phyloP scores from a whole-genome alignment of 805 yeast genomes.

The Ogataea zsoltii region DNA sequence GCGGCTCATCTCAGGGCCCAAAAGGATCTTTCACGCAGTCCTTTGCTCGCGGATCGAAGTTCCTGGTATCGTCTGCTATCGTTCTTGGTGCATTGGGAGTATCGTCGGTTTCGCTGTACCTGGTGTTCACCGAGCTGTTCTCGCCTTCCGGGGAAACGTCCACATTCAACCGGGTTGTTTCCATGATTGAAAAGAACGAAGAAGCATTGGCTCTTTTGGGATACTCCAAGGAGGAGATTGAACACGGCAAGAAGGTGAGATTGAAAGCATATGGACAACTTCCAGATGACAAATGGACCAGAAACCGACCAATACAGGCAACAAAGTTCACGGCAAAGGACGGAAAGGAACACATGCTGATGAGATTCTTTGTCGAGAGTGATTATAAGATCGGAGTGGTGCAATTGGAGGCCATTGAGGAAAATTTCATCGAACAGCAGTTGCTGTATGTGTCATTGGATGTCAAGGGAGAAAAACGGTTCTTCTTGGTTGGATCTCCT shows the following conservation, averaged over 20 bases:
- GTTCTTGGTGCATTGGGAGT: conserved; percentile 71
- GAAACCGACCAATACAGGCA: conserved; percentile 82
- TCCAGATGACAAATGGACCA: conserved; percentile 74
- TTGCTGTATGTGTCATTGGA: conserved; percentile 75
- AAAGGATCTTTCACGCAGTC: conserved; percentile 37
- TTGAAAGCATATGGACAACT: conserved; percentile 82
- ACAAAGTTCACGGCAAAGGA: conserved; percentile 63
- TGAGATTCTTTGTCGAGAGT: conserved; percentile 87
- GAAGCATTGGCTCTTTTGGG: conserved; percentile 56
- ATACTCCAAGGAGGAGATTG: conserved; percentile 41
- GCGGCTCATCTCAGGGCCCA: conserved; percentile 1
- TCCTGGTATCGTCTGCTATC: conserved; percentile 58
- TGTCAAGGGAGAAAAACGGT: conserved; percentile 66
- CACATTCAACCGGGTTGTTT: conserved; percentile 84
- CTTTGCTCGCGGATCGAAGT: conserved; percentile 58
- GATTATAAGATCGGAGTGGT: conserved; percentile 65
- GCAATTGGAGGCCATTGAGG: conserved; percentile 77
- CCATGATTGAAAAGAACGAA: conserved; percentile 68
- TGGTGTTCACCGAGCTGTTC: conserved; percentile 75
- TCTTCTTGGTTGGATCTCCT: conserved; percentile 67
- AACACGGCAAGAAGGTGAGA: conserved; percentile 45
- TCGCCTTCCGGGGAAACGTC: conserved; percentile 92
- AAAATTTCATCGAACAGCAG: conserved; percentile 63
- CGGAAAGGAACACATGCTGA: conserved; percentile 76
- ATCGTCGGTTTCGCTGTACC: conserved; percentile 67